Evolutionary conservation across 441 rosid species (phyloP), one percentile per base, ranked within the genome.

Genomic region (Isatis lusitanica): DNA sequence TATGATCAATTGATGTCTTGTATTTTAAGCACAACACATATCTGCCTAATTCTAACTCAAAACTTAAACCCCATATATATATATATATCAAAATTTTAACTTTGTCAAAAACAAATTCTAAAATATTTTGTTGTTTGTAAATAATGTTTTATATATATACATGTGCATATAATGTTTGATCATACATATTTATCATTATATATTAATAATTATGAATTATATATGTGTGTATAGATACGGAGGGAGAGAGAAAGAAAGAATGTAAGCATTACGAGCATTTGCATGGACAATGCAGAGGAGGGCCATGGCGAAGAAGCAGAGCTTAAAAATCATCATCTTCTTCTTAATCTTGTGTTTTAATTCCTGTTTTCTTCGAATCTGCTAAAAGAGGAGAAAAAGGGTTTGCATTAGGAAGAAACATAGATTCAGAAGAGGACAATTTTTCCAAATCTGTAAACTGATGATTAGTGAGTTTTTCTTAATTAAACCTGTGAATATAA

Each of bases 241-340:
- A 31, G 50, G 3, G 48, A 4, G 42, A 71, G 13, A 50, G 38
- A 57, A 50, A 48, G 33, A 52, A 44, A 68, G 63, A 43, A 51
- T 46, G 26, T 38, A 12, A 36, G 53, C 66, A 57, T 74, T 78
- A 78, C 81, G 81, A 60, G 81, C 78, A 66, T 28, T 46, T 55
- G 78, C 17, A 67, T 78, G 33, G 55, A 44, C 30, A 68, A 33
- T 47, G 70, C 12, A 68, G 56, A 78, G 62, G 66, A 68, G 47
- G 17, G 70, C 53, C 18, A 73, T 56, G 48, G 66, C 48, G 8
- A 73, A 62, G 66, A 60, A 38, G 74, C 64, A 72, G 55, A 78
- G 16, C 51, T 55, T 46, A 43, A 67, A 16, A n/a, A 46, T 51
- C 24, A 51, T 9, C 59, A 44, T 74, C 56, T 7, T 31, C 52